Evolutionary conservation across 768 basidiomycete species (phyloP), one percentile per base, ranked within the genome.

Genomic region (Xerocomellus intermedius): DNA sequence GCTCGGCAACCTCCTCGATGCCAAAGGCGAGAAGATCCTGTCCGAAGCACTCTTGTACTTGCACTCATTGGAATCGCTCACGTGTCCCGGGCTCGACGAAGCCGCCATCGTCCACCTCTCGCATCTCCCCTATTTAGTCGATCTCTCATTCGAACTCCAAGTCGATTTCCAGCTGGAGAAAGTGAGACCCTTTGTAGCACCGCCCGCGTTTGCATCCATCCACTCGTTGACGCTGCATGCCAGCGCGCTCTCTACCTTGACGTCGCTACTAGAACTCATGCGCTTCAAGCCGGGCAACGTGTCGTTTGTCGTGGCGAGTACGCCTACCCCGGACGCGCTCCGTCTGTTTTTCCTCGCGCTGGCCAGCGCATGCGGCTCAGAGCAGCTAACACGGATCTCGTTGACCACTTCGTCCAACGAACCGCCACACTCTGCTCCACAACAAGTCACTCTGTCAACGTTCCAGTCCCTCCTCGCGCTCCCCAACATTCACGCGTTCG

Each of bases 101-200:
- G 43, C 45, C 2, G 64, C 60, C 30, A 58, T 69, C 48, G 9
- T 51, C 26, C 69, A 61, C 50, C 58, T 69, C 28, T 60, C 69
- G 14, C 65, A 22, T 12, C 58, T 69, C 14, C 60, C 59, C 3
- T 21, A 21, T 22, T 59, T 67, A 45, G 4, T 2, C 44, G 16
- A 59, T 2, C 65, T 67, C 38, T 50, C 57, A 2, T 21, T 67
- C 13, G 53, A 51, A 24, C 58, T 68, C 19, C 57, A 46, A 24
- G 9, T 43, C 12, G 54, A 59, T 53, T 52, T 63, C 16, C 52
- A 57, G 24, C 19, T 59, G 17, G 57, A 64, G 21, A 58, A 52
- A 36, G 48, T 69, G 19, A 47, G 26, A 7, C 52, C 59, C 13
- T 35, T 1, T 22, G 9, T 66, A 33, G 47, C 19, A 8, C 42